Base-by-base conservation (phyloP, 139 green algal genomes). In the Picocystis salinarum region DNA sequence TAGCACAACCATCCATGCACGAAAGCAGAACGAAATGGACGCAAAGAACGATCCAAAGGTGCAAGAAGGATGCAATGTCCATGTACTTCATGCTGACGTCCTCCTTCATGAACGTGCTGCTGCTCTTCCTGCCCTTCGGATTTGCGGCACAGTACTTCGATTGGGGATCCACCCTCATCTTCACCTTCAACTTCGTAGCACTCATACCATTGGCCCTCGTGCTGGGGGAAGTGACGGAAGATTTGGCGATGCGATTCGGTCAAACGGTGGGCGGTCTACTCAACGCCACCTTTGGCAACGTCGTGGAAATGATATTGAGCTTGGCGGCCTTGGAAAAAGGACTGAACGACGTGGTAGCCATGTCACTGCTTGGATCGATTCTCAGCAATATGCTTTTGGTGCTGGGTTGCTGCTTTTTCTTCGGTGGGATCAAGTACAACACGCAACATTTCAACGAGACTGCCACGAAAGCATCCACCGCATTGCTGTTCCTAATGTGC, bases 231-330 rank as follows among this genome's bases (percentile, higher is more conserved):
- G 52, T 89, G 18, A 92, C 80, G 1, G 80, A 92, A 59, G 79
- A 91, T 34, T 59, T 91, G 31, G 77, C 77, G 0, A 42, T 83
- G 19, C 56, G 78, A 1, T 82, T 85, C 42, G 75, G 75, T 1
- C 60, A 82, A 28, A 68, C 54, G 11, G 52, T 75, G 9, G 75
- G 75, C 18, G 75, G 75, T 9, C 50, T 79, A 40, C 49, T 79
- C 46, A 93, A 93, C 55, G 82, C 82, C 7, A 91, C 82, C 3
- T 93, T 93, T 56, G 82, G 83, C 37, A 93, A 93, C 40, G 70
- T 85, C 5, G 81, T 87, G 30, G 85, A 96, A 63, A 60, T 96
- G 48, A 93, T 96, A 48, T 55, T 96, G 17, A 44, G n/a, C n/a
- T 65, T 6, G 4, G 66, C 76, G 5, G 78, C 80, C 2, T 61